Percentiles rank a stretch among this genome's conserved stretches.
Conservation (phyloP, 345 rosid species). For the Stellera chamaejasme region DNA sequence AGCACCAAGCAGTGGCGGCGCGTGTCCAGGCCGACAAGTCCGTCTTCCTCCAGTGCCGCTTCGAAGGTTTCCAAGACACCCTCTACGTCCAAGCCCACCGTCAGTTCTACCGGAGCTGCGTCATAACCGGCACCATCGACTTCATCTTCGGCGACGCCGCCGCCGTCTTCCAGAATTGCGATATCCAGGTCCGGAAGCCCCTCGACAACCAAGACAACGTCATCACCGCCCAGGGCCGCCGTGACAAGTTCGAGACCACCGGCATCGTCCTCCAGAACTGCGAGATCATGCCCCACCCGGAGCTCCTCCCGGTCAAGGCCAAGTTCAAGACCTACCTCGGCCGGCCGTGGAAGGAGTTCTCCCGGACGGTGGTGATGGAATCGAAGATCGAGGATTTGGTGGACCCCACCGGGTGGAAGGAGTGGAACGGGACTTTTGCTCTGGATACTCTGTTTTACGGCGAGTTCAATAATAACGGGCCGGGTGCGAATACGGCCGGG, state of each 20-base stretch:
- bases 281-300: conserved; percentile 36
- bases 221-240: conserved; percentile 64
- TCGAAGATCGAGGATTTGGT: conserved; percentile 53
- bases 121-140: conserved; percentile 63
- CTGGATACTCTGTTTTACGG: conserved; percentile 49
- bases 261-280: conserved; percentile 76
- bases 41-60: conserved; percentile 62
- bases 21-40: conserved; percentile 63
- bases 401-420: conserved; percentile 66
- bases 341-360: conserved; percentile 63
- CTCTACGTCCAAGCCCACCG: conserved; percentile 72
- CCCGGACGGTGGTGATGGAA: conserved; percentile 73
- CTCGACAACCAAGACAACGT: conserved; percentile 41
- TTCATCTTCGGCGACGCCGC: conserved; percentile 91
- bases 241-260: conserved; percentile 47
- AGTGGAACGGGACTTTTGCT: conserved; percentile 48
- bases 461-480: conserved; percentile 62
- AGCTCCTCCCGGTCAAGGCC: conserved; percentile 29
- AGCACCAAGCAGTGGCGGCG: conserved; percentile 69
- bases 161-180: conserved; percentile 68
- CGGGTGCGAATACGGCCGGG: conserved; percentile 29
- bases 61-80: conserved; percentile 76
- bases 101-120: conserved; percentile 65
- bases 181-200: conserved; percentile 50
- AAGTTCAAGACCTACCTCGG: conserved; percentile 58